Conservation (phyloP, 805 yeast genomes). For the Candida nemodendra region DNA sequence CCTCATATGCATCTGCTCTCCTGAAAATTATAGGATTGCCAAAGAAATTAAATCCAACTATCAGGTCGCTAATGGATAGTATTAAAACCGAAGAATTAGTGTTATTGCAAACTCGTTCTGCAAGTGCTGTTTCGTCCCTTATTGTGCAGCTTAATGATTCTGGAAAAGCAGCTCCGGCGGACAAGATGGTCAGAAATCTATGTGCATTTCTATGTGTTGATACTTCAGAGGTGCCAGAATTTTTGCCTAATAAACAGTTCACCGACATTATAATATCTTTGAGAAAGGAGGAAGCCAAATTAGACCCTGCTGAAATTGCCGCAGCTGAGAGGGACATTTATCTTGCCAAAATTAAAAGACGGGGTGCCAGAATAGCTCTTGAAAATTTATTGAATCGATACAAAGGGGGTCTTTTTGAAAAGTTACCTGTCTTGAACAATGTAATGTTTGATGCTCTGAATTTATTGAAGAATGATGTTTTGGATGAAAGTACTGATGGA, state of each 20-base stretch:
- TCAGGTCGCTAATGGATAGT: constrained; percentile 89
- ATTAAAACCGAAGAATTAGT: constrained; percentile 70
- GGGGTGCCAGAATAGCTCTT: constrained; percentile 77
- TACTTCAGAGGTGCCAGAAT: constrained; percentile 94
- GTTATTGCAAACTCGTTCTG: constrained; percentile 68
- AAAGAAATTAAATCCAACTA: constrained; percentile 81
- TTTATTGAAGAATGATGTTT: constrained; percentile 21
- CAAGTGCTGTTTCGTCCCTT: constrained; percentile 63
- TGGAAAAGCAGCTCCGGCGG: constrained; percentile 73
- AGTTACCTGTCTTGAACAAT: constrained; percentile 64
- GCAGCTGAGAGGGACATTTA: constrained; percentile 60
- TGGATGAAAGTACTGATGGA: constrained; percentile 50
- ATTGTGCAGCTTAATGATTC: constrained; percentile 54
- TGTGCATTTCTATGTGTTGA: constrained; percentile 95
- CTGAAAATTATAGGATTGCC: constrained; percentile 71
- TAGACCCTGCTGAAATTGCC: constrained; percentile 60
- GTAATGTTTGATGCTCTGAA: constrained; percentile 66
- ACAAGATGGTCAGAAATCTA: constrained; percentile 84
- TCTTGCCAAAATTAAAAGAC: constrained; percentile 76
- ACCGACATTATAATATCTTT: constrained; percentile 66
- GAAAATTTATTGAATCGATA: constrained; percentile 55
- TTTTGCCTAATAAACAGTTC: constrained; percentile 57
- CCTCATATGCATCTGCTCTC: constrained; percentile 76
- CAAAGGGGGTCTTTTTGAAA: constrained; percentile 51
- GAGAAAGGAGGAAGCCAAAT: constrained; percentile 69